Base-by-base conservation (phyloP, 306 rosid genomes). In the Mucuna pruriens region DNA sequence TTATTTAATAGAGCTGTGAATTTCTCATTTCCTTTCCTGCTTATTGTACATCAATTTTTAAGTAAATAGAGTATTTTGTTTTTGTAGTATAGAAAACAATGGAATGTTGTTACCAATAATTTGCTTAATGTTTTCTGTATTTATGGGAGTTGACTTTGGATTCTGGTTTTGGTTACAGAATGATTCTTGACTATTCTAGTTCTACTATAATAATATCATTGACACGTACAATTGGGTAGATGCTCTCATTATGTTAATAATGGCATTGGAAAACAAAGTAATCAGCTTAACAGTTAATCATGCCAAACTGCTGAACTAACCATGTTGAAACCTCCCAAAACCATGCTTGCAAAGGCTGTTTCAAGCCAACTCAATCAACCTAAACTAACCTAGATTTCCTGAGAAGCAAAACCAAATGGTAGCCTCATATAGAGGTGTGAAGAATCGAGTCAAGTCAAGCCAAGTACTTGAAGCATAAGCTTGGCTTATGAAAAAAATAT, bases 101-200 rank as follows among this genome's bases (percentile, higher is more conserved):
- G 55, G 25, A n/a, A 25, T 25, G 17, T 75, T 40, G 11, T 26
- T 60, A 26, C 33, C 22, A 19, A 62, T 26, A 76, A 20, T 45
- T 25, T 42, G 45, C 46, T 76, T 33, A 45, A 44, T 44, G 46
- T 52, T 5, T 40, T 40, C 40, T 75, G 57, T 54, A 54, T 54
- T 20, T 74, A 39, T 57, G 25, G 79, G 44, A 23, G 58, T 26
- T 15, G 31, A 45, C 73, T 45, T 31, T 45, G 45, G 70, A 72
- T 76, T 76, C 57, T 76, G 31, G 62, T 62, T 44, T 40, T 76
- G 12, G 36, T 58, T 26, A 75, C 13, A n/a, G 20, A 75, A 25
- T 9, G 12, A 75, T n/a, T 45, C 42, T 44, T 57, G 20, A 26
- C 6, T 71, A 17, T 49, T 49, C 45, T 31, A 9, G 29, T 10